A percentile compares a stretch with the other conserved stretches of the same genome.
phyloP scores from a whole-genome alignment of 805 yeast species.

The Saturnispora serradocipensis region DNA sequence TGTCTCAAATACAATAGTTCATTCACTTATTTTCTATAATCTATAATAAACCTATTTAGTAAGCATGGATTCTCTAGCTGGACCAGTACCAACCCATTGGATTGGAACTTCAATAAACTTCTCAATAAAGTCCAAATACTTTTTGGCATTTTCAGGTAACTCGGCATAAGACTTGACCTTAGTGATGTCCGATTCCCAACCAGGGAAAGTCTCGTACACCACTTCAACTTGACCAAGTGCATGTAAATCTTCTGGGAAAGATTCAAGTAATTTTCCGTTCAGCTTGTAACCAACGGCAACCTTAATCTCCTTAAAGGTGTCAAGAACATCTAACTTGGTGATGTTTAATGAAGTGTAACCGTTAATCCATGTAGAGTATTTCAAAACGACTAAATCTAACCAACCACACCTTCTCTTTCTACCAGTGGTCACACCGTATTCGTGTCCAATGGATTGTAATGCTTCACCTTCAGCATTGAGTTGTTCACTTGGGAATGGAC shows the following conservation, averaged over 20 bases:
- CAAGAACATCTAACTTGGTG: constrained; percentile 93
- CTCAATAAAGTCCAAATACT: constrained; percentile 78
- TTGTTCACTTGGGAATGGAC: constrained; percentile 98
- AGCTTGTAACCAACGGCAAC: constrained; percentile 78
- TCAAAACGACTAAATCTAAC: constrained; percentile 92
- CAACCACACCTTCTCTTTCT: constrained; percentile 99
- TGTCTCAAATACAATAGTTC: too few species aligned
- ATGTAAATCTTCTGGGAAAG: constrained; percentile 89
- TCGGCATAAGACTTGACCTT: constrained; percentile 58
- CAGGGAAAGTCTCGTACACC: constrained; percentile 83
- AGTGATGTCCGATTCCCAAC: constrained; percentile 87
- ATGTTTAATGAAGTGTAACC: constrained; percentile 93
- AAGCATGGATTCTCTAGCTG: constrained; percentile 90
- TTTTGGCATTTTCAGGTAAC: constrained; percentile 80
- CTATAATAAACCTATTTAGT: constrained; percentile 31
- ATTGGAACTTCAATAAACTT: constrained; percentile 75
- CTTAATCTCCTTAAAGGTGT: constrained; percentile 78
- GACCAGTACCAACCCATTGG: constrained; percentile 98
- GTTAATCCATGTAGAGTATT: constrained; percentile 83
- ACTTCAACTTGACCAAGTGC: constrained; percentile 85
- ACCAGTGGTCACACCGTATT: constrained; percentile 96
- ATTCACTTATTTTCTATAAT: not conserved
- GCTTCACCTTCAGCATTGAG: constrained; percentile 78
- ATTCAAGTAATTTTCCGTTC: constrained; percentile 63
- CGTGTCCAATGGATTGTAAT: constrained; percentile 88